phyloP scores from a whole-genome alignment of 164 flowering plant genomes.

The Magnolia changhungtana region DNA sequence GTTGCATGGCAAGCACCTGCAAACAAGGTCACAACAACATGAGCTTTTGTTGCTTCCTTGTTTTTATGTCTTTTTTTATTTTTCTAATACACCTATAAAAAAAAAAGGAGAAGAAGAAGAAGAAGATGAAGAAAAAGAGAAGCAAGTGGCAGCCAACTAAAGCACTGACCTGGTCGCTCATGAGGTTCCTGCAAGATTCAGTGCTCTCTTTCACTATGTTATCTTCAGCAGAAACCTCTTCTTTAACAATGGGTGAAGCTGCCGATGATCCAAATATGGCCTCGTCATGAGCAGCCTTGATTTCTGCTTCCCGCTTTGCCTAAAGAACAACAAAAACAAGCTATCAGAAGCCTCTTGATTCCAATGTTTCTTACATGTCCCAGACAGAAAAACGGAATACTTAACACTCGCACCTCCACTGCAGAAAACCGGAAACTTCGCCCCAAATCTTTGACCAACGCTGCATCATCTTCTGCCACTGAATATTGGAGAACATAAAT shows the following conservation, averaged over 20 bases:
- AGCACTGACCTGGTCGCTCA: constrained; percentile 62
- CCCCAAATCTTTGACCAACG: constrained; percentile 63
- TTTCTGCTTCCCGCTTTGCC: constrained; percentile 69
- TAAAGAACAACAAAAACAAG: constrained; percentile 20
- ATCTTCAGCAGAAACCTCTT: not conserved
- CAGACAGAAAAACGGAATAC: not conserved
- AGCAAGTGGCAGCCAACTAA: not conserved
- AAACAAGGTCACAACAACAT: not conserved
- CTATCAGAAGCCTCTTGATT: not conserved
- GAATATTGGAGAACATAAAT: constrained; percentile 7
- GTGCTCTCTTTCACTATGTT: not conserved
- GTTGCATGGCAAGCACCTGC: constrained; percentile 75
- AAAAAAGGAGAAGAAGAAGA: not conserved
- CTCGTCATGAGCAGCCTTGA: constrained; percentile 76
- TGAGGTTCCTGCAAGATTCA: constrained; percentile 18
- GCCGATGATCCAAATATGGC: constrained; percentile 81
- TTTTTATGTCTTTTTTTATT: not conserved
- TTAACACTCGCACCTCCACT: constrained; percentile 48
- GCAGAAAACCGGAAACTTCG: constrained; percentile 82
- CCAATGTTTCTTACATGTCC: not conserved
- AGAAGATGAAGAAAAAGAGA: not conserved
- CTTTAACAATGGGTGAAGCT: constrained; percentile 11
- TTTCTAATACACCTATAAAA: not conserved
- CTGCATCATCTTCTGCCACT: constrained; percentile 85
- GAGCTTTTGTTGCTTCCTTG: not conserved